A percentile compares a stretch with the other conserved stretches of the same genome.
Evolutionary conservation across 805 yeast species (phyloP).

Genomic region (Lachancea thermotolerans): DNA sequence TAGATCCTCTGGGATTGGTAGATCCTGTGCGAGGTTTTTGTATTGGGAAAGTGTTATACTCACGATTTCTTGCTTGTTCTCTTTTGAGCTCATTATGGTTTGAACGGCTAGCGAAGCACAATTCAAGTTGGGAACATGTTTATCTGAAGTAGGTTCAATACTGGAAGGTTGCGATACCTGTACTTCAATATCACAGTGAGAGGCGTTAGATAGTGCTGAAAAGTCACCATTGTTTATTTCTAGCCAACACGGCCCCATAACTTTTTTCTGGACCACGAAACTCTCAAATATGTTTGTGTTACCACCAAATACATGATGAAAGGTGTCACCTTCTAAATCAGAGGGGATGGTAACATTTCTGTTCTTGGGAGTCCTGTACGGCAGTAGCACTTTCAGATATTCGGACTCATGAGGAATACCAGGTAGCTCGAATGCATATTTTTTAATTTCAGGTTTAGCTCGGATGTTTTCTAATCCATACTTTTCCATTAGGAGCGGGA

Average conservation of each 20-base stretch:
- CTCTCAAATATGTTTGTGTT: constrained; percentile 71
- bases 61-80: constrained; percentile 79
- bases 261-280: constrained; percentile 70
- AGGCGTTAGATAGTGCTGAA: constrained; percentile 48
- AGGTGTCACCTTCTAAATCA: constrained; percentile 68
- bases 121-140: constrained; percentile 60
- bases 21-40: constrained; percentile 63
- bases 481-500: constrained; percentile 55
- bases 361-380: constrained; percentile 59
- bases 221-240: constrained; percentile 63
- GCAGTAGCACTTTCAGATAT: constrained; percentile 71
- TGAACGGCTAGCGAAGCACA: constrained; percentile 72
- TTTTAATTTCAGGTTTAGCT: constrained; percentile 64
- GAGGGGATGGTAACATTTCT: constrained; percentile 46
- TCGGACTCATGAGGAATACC: constrained; percentile 71
- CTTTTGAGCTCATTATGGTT: constrained; percentile 67
- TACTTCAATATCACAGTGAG: constrained; percentile 79
- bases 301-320: constrained; percentile 73
- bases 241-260: constrained; percentile 99
- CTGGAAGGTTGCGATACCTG: constrained; percentile 42
- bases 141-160: constrained; percentile 42
- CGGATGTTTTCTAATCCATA: constrained; percentile 56
- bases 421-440: constrained; percentile 83
- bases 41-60: constrained; percentile 74
- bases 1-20: constrained; percentile 56